A percentile compares a stretch with the other conserved stretches of the same genome.
These are phyloP conservation scores for Fusarium palustre DNA, from an alignment of 2,329 filamentous ascomycete species.

Conservation along the genomic window DNA sequence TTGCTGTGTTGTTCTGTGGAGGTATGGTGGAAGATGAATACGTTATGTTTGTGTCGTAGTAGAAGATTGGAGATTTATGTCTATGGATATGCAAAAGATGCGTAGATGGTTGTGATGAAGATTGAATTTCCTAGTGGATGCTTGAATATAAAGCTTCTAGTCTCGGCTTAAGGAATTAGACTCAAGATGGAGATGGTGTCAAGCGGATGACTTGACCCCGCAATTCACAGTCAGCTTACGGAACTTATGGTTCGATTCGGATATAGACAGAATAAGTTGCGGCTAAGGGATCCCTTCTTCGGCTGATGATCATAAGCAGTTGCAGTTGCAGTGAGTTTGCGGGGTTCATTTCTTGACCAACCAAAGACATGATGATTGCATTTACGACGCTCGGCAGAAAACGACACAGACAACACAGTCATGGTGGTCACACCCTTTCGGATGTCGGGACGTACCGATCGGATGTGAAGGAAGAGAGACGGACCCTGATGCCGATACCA, in stretches of 20 bases:
- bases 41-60: background rate
- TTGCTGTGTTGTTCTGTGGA: constrained; percentile 33
- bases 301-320: constrained; percentile 12
- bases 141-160: constrained; percentile 16
- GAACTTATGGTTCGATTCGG: constrained; percentile 19
- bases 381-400: constrained; percentile 23
- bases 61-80: background rate
- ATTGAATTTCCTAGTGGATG: background rate
- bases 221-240: constrained; percentile 23
- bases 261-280: constrained; percentile 24
- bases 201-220: constrained; percentile 30
- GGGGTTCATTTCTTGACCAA: constrained; percentile 20
- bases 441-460: constrained; percentile 27
- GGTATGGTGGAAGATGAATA: background rate
- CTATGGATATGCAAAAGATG: background rate
- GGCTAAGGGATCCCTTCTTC: constrained; percentile 26
- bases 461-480: constrained; percentile 6
- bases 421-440: constrained; percentile 11
- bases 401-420: background rate
- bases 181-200: constrained; percentile 4
- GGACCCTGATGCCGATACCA: constrained; percentile 23
- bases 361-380: constrained; percentile 23
- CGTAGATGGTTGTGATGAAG: background rate
- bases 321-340: constrained; percentile 21
- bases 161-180: constrained; percentile 12